Conservation (phyloP, 495 filamentous ascomycete species). For the Pyrenopolyporus hunteri region DNA sequence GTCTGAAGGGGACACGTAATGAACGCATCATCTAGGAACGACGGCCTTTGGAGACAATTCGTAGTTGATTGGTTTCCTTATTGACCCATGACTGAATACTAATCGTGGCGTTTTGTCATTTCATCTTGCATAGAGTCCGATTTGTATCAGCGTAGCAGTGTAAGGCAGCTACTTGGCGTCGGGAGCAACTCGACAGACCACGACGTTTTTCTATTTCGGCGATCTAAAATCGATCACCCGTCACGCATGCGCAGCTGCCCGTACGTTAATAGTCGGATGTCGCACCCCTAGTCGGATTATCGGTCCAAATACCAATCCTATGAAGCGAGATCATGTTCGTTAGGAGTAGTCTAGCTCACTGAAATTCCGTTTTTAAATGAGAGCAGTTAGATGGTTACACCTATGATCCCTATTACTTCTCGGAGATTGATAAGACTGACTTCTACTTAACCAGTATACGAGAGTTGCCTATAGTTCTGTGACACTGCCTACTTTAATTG, state of each 20-base stretch:
- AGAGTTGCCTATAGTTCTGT: no score
- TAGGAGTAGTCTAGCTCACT: no score
- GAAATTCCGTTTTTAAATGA: no score
- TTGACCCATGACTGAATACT: not conserved
- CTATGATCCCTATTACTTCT: no score
- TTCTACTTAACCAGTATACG: no score
- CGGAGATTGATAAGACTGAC: no score
- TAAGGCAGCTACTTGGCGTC: conserved; percentile 7
- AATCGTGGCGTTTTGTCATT: conserved; percentile 13
- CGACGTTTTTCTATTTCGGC: not conserved
- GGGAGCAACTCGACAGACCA: conserved; percentile 6
- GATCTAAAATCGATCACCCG: conserved; percentile 11
- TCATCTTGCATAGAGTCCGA: conserved; percentile 31
- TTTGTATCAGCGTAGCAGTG: not conserved
- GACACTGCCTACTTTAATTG: no score
- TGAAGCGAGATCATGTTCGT: not conserved
- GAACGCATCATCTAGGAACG: conserved; percentile 1
- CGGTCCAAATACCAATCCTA: not conserved
- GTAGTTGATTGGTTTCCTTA: not conserved
- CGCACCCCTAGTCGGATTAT: not conserved
- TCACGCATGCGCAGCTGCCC: conserved; percentile 13
- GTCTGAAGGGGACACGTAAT: conserved; percentile 27
- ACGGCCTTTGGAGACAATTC: not conserved
- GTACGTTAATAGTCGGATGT: conserved; percentile 11
- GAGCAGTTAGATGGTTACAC: no score